phyloP scores from a whole-genome alignment of 2,329 filamentous ascomycete genomes.

The Neopestalotiopsis sp. region DNA sequence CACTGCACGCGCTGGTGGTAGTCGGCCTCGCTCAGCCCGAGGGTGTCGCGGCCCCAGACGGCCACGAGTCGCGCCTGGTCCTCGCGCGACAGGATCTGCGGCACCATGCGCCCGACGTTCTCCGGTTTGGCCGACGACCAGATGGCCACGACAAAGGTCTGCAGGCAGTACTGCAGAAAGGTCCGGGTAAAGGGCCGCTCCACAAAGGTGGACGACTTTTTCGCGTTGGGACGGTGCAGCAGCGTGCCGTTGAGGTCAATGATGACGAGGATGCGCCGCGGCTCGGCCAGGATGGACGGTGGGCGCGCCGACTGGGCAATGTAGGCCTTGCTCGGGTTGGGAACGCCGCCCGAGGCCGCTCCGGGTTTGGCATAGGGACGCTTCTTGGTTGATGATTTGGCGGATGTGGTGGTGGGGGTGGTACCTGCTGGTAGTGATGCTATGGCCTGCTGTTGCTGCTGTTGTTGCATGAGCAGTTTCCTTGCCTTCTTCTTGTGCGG shows the following conservation, averaged over 20 bases:
- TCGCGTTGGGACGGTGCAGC: constrained; percentile 68
- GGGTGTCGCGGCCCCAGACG: constrained; percentile 78
- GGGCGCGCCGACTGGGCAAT: constrained; percentile 55
- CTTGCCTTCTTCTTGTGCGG: too few species aligned
- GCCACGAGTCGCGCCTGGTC: constrained; percentile 65
- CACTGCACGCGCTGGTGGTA: constrained; percentile 78
- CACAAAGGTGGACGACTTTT: constrained; percentile 58
- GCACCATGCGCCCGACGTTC: constrained; percentile 74
- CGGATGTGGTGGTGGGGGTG: too few species aligned
- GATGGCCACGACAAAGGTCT: constrained; percentile 79
- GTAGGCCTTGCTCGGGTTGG: constrained; percentile 65
- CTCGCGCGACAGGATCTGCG: constrained; percentile 62
- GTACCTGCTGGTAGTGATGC: too few species aligned
- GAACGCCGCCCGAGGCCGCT: constrained; percentile 59
- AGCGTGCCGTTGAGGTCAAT: constrained; percentile 95
- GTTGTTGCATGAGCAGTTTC: too few species aligned
- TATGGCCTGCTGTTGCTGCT: not conserved
- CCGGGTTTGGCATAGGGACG: constrained; percentile 24
- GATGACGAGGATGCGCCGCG: constrained; percentile 76
- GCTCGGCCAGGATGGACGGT: constrained; percentile 45
- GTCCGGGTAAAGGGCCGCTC: constrained; percentile 68
- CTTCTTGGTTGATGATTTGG: constrained; percentile 1
- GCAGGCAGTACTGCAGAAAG: constrained; percentile 78
- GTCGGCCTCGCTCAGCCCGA: constrained; percentile 68
- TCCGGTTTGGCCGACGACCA: constrained; percentile 85